A percentile compares a stretch with the other conserved stretches of the same genome.
Evolutionary conservation across 2,329 filamentous ascomycete genomes (phyloP).

Genomic region (Colletotrichum australisinense): DNA sequence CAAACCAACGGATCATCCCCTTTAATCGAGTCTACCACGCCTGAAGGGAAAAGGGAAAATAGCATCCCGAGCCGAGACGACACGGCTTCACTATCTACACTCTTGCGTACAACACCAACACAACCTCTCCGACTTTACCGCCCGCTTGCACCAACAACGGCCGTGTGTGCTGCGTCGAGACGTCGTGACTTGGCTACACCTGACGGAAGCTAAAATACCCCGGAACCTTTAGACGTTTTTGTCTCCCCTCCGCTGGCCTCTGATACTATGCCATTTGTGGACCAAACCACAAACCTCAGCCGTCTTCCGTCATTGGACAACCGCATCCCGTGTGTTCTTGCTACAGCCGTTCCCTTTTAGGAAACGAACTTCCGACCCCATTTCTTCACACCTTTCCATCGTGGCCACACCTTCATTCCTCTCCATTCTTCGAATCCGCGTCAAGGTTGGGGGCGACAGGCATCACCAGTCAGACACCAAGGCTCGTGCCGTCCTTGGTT

Average conservation of each 20-base stretch:
- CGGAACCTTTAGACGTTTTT: background rate
- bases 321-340: constrained; percentile 29
- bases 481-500: constrained; percentile 23
- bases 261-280: background rate
- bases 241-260: background rate
- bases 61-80: constrained; percentile 23
- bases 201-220: constrained; percentile 2
- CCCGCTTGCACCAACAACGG: constrained; percentile 18
- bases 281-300: constrained; percentile 8
- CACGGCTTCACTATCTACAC: background rate
- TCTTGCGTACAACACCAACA: background rate
- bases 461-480: constrained; percentile 11
- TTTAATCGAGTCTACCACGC: background rate
- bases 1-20: background rate
- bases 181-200: constrained; percentile 18
- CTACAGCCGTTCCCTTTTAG: constrained; percentile 7
- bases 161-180: constrained; percentile 16
- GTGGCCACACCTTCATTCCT: background rate
- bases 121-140: background rate
- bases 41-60: background rate
- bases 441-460: background rate
- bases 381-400: background rate
- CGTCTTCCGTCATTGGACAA: constrained; percentile 19
- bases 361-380: background rate
- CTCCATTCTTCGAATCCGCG: background rate